Evolutionary conservation across 73 alveolate species (phyloP).

Genomic region (Symbiodinium natans): DNA sequence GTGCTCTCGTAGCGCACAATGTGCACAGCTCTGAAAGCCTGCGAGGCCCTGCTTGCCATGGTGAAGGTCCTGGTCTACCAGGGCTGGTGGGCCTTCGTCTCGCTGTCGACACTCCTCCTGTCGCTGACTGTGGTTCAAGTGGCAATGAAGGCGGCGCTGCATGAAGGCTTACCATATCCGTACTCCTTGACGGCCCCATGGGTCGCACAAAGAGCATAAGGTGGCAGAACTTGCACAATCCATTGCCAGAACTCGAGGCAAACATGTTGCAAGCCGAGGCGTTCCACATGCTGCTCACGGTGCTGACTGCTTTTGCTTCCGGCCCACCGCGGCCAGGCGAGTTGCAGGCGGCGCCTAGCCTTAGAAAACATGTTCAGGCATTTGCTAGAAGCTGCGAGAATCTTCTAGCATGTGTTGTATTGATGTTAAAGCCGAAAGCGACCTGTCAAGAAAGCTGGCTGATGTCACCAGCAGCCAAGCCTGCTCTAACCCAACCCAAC

Average conservation of each 20-base stretch:
- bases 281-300: slow-evolving; percentile 62
- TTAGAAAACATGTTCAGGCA: neutral
- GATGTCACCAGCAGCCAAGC: no score
- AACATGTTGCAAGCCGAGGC: no score
- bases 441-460: no score
- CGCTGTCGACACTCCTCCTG: slow-evolving; percentile 84
- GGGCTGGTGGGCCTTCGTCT: slow-evolving; percentile 81
- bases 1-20: no score
- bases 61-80: slow-evolving; percentile 54
- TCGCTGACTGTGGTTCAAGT: slow-evolving; percentile 77
- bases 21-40: no score
- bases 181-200: slow-evolving; percentile 41
- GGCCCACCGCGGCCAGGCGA: slow-evolving; percentile 41
- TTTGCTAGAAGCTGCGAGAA: neutral
- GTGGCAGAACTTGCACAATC: neutral
- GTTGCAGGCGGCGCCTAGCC: neutral
- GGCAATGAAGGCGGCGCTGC: slow-evolving; percentile 76
- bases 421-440: neutral
- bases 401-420: neutral
- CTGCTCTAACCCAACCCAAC: no score
- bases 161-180: slow-evolving; percentile 71
- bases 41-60: slow-evolving; percentile 35
- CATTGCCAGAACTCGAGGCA: no score
- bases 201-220: neutral
- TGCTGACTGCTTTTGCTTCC: slow-evolving; percentile 66